A percentile compares a stretch with the other conserved stretches of the same genome.
phyloP scores from a whole-genome alignment of 2,329 filamentous ascomycete species.

The Cadophora sp. region DNA sequence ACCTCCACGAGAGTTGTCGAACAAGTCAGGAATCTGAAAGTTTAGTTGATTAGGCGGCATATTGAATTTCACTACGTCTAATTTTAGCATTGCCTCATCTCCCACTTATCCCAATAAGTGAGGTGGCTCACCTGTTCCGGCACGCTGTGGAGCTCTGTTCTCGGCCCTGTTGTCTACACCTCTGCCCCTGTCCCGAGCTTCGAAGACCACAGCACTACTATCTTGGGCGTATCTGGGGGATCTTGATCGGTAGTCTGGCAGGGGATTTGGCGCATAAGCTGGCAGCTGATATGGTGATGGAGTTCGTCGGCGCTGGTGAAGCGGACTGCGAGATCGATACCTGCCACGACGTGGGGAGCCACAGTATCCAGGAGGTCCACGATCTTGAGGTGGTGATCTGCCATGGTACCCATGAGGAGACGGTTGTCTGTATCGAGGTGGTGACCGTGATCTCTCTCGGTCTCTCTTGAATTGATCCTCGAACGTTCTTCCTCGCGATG shows the following conservation, averaged over 20 bases:
- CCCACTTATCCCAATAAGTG: neutral
- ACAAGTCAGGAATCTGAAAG: neutral
- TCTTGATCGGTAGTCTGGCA: slow-evolving; percentile 14
- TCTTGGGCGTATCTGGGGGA: slow-evolving; percentile 16
- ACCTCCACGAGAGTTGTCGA: neutral
- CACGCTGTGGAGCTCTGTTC: neutral
- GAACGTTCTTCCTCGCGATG: slow-evolving; percentile 24
- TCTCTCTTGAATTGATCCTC: slow-evolving; percentile 25
- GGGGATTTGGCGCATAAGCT: slow-evolving; percentile 5
- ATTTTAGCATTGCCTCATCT: neutral
- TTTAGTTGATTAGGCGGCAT: slow-evolving; percentile 2
- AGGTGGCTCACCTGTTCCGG: neutral
- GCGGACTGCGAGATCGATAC: slow-evolving; percentile 24
- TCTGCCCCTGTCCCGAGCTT: neutral
- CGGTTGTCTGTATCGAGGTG: slow-evolving; percentile 19
- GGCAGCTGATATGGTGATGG: slow-evolving; percentile 23
- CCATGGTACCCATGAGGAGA: slow-evolving; percentile 8
- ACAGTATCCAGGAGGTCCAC: slow-evolving; percentile 5
- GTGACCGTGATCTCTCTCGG: slow-evolving; percentile 17
- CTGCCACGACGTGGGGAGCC: neutral
- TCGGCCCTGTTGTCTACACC: neutral
- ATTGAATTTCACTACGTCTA: neutral
- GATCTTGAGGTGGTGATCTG: slow-evolving; percentile 1
- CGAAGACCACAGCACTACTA: slow-evolving; percentile 26
- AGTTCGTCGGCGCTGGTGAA: slow-evolving; percentile 15